Conservation (phyloP, 208 protist genomes). For the Crithidia thermophila region DNA sequence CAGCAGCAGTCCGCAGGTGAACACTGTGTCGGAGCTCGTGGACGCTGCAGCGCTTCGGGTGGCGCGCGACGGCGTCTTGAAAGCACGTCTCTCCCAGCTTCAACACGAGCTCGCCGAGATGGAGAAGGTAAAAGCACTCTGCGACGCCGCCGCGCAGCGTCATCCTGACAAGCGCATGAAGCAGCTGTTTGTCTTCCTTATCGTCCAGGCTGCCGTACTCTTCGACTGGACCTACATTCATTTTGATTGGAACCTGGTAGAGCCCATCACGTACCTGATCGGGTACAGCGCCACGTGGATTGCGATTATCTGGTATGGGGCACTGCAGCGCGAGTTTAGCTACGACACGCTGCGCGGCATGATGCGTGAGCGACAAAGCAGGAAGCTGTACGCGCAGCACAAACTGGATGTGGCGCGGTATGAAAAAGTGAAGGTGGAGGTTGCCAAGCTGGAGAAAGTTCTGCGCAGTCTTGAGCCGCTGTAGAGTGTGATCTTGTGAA, state of each 20-base stretch:
- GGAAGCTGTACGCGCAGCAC: conserved; percentile 33
- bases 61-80: conserved; percentile 40
- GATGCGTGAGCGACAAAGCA: conserved; percentile 18
- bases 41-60: conserved; percentile 26
- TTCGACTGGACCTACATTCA: conserved; percentile 87
- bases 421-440: conserved; percentile 45
- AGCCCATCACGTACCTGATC: conserved; percentile 89
- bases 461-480: conserved; percentile 42
- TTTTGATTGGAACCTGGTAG: conserved; percentile 89
- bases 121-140: conserved; percentile 31
- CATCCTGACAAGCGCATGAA: conserved; percentile 33
- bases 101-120: conserved; percentile 33
- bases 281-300: conserved; percentile 80
- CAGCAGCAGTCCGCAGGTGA: background rate
- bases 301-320: conserved; percentile 63
- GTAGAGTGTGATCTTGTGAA: conserved; percentile 10
- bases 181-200: conserved; percentile 45
- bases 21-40: background rate
- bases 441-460: conserved; percentile 37
- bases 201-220: conserved; percentile 48
- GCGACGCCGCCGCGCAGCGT: conserved; percentile 34
- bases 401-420: conserved; percentile 38
- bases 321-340: conserved; percentile 53
- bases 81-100: conserved; percentile 32
- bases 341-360: conserved; percentile 43